Percentiles rank a stretch among this genome's conserved stretches.
Conservation (phyloP, 2,329 filamentous ascomycete genomes). For the Cladosporium sphaerospermum region DNA sequence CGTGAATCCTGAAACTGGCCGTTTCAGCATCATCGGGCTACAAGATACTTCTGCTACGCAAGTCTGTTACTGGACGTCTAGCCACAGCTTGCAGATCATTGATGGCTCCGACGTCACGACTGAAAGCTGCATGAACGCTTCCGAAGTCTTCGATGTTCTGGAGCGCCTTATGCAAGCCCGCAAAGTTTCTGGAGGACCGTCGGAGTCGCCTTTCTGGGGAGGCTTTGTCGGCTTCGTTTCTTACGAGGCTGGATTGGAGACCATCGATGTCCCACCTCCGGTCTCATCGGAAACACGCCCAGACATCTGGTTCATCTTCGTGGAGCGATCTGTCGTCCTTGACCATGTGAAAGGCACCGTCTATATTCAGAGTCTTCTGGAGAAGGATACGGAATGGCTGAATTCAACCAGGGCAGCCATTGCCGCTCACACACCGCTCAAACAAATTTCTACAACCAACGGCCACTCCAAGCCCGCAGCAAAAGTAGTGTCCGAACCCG, state of each 20-base stretch:
- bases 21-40: constrained; percentile 69
- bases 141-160: constrained; percentile 35
- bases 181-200: constrained; percentile 28
- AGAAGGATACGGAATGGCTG: constrained; percentile 33
- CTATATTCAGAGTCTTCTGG: constrained; percentile 62
- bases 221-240: constrained; percentile 80
- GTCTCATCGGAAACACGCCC: constrained; percentile 44
- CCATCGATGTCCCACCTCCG: constrained; percentile 44
- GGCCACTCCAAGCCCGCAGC: neutral
- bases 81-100: constrained; percentile 13
- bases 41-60: constrained; percentile 38
- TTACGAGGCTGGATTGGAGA: constrained; percentile 72
- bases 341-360: constrained; percentile 60
- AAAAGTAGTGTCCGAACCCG: constrained; percentile 18
- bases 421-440: neutral
- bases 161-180: constrained; percentile 34
- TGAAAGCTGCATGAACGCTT: neutral
- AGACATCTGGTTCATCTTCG: constrained; percentile 70
- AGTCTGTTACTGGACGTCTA: constrained; percentile 20
- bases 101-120: constrained; percentile 1
- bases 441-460: neutral
- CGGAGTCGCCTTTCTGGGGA: constrained; percentile 61
- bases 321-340: constrained; percentile 69
- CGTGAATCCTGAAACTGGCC: constrained; percentile 46
- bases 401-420: neutral